Evolutionary conservation across 1,284 basidiomycete genomes (phyloP).

Genomic region (Filobasidium uniguttulatum): DNA sequence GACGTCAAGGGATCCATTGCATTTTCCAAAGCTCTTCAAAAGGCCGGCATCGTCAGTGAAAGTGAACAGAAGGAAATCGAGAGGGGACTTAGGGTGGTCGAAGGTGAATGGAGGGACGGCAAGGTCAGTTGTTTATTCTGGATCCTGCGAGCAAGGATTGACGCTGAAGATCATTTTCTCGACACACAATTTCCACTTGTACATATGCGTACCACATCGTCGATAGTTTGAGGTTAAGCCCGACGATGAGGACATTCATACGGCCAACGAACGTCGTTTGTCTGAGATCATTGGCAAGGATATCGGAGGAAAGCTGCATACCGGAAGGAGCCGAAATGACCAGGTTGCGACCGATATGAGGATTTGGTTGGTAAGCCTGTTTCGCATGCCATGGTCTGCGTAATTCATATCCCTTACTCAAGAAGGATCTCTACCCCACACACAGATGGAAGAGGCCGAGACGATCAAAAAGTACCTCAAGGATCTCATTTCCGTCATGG

Average conservation of each 20-base stretch:
- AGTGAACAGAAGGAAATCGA: conserved; percentile 63
- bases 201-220: too few species aligned
- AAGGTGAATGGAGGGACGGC: conserved; percentile 68
- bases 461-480: conserved; percentile 60
- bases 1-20: conserved; percentile 92
- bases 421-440: neutral
- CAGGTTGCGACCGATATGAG: conserved; percentile 98
- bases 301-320: conserved; percentile 85
- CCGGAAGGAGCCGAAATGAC: conserved; percentile 90
- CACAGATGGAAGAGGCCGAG: conserved; percentile 55
- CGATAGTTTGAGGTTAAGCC: conserved; percentile 53
- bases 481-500: conserved; percentile 72
- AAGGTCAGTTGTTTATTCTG: conserved; percentile 42
- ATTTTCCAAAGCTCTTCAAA: conserved; percentile 73
- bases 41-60: conserved; percentile 62
- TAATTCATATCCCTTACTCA: neutral
- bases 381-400: neutral
- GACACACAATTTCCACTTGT: too few species aligned
- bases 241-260: conserved; percentile 97
- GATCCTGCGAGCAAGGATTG: too few species aligned
- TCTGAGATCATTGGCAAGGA: conserved; percentile 77
- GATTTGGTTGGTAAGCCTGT: conserved; percentile 55
- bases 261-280: conserved; percentile 92
- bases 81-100: conserved; percentile 62
- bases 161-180: too few species aligned